These are phyloP conservation scores for Apophysomyces trapeziformis DNA, from an alignment of 371 early-diverging fungal genomes.

Conservation along the genomic window DNA sequence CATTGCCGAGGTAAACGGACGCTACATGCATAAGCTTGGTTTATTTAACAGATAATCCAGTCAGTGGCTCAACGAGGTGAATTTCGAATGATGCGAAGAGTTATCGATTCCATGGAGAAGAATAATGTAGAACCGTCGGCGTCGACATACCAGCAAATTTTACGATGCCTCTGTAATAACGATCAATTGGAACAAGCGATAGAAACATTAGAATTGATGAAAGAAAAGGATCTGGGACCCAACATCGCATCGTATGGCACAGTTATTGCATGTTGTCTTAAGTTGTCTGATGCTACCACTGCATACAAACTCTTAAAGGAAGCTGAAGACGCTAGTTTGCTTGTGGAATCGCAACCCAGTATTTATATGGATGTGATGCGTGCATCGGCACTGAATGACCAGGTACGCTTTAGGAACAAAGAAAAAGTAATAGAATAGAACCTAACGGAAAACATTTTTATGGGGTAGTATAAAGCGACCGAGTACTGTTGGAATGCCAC, in stretches of 20 bases:
- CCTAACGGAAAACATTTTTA: too few species aligned
- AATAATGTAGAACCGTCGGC: conserved; percentile 35
- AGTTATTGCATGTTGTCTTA: conserved; percentile 45
- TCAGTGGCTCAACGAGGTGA: conserved; percentile 32
- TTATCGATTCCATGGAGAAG: conserved; percentile 41
- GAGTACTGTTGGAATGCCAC: conserved; percentile 60
- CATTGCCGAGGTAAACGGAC: conserved; percentile 31
- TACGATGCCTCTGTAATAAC: conserved; percentile 46
- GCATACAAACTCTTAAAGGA: conserved; percentile 56
- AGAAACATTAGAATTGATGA: conserved; percentile 53
- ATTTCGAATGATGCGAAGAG: conserved; percentile 21
- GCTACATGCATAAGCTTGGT: neutral
- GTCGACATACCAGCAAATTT: conserved; percentile 44
- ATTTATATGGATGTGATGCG: conserved; percentile 57
- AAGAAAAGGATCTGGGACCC: conserved; percentile 38
- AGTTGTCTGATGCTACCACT: conserved; percentile 38
- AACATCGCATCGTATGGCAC: conserved; percentile 39
- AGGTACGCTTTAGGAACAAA: conserved; percentile 26
- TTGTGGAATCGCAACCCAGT: conserved; percentile 43
- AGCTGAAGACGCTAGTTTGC: conserved; percentile 47
- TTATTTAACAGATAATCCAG: conserved; percentile 17
- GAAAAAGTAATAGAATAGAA: neutral
- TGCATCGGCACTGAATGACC: conserved; percentile 41
- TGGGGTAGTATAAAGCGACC: conserved; percentile 40
- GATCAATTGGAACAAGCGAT: conserved; percentile 50